Evolutionary conservation across 1,284 basidiomycete genomes (phyloP).

Genomic region (Tetrapyrgos nigripes): DNA sequence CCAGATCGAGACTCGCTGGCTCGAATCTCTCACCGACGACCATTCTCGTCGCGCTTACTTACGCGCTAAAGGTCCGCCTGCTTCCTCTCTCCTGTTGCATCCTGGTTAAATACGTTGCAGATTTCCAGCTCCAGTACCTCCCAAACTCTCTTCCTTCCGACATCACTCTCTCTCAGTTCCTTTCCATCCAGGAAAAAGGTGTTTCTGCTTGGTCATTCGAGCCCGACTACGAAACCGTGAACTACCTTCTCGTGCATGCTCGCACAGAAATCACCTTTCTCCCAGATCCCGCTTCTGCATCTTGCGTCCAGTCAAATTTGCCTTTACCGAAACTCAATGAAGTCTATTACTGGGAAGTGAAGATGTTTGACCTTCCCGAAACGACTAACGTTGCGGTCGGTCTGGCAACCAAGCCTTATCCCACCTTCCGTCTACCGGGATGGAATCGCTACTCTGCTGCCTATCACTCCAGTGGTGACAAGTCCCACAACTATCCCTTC

Average conservation of each 20-base stretch:
- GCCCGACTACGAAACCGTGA: conserved; percentile 93
- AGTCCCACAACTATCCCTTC: conserved; percentile 97
- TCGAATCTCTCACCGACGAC: conserved; percentile 79
- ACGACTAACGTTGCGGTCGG: conserved; percentile 88
- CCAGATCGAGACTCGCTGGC: conserved; percentile 91
- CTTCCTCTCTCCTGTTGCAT: conserved; percentile 13
- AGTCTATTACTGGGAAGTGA: conserved; percentile 98
- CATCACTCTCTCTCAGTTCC: conserved; percentile 95
- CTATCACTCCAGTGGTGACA: conserved; percentile 97
- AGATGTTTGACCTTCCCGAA: conserved; percentile 94
- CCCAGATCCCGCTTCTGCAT: conserved; percentile 91
- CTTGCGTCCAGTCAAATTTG: conserved; percentile 93
- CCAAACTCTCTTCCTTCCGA: conserved; percentile 94
- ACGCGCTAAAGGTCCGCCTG: conserved; percentile 82
- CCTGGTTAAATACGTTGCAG: conserved; percentile 47
- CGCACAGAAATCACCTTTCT: conserved; percentile 96
- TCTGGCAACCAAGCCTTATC: conserved; percentile 94
- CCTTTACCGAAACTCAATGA: conserved; percentile 96
- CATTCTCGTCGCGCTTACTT: conserved; percentile 75
- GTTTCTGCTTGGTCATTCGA: conserved; percentile 98
- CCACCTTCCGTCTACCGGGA: conserved; percentile 91
- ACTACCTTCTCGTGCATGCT: conserved; percentile 89
- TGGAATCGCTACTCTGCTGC: conserved; percentile 92
- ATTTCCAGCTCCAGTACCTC: conserved; percentile 89
- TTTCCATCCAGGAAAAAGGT: conserved; percentile 97